These are phyloP conservation scores for Marasmius sp. DNA, from an alignment of 1,284 basidiomycete species.

Conservation along the genomic window DNA sequence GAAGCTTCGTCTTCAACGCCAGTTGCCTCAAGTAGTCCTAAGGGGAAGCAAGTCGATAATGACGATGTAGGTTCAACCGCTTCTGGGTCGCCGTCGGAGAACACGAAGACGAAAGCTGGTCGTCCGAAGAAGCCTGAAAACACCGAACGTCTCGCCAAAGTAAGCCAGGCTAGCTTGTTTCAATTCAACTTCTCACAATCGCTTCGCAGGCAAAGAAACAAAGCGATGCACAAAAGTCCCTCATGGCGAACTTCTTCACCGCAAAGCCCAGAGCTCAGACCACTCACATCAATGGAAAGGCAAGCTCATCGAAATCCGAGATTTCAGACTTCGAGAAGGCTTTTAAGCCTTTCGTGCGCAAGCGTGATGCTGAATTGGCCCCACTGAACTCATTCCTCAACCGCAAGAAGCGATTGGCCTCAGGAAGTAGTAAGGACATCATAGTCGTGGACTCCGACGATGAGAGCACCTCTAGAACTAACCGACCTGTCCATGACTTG, in stretches of 20 bases:
- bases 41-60: constrained; percentile 29
- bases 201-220: constrained; percentile 57
- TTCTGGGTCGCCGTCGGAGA: neutral
- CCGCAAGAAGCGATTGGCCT: constrained; percentile 23
- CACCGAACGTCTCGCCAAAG: constrained; percentile 63
- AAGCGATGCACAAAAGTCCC: constrained; percentile 63
- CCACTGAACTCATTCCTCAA: constrained; percentile 67
- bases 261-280: constrained; percentile 46
- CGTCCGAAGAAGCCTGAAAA: constrained; percentile 54
- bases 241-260: constrained; percentile 75
- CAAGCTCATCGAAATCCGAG: constrained; percentile 37
- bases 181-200: neutral
- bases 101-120: constrained; percentile 18
- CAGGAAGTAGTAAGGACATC: constrained; percentile 37
- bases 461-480: constrained; percentile 11
- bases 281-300: constrained; percentile 32
- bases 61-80: neutral
- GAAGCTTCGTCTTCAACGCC: constrained; percentile 14
- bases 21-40: constrained; percentile 16
- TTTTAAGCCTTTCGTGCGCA: constrained; percentile 77
- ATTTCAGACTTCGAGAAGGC: constrained; percentile 68
- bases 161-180: constrained; percentile 24
- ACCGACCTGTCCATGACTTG: constrained; percentile 15
- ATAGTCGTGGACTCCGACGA: constrained; percentile 57
- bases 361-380: constrained; percentile 70